These are phyloP conservation scores for Calonectria pauciramosa DNA, from an alignment of 2,329 filamentous ascomycete genomes.

Conservation along the genomic window DNA sequence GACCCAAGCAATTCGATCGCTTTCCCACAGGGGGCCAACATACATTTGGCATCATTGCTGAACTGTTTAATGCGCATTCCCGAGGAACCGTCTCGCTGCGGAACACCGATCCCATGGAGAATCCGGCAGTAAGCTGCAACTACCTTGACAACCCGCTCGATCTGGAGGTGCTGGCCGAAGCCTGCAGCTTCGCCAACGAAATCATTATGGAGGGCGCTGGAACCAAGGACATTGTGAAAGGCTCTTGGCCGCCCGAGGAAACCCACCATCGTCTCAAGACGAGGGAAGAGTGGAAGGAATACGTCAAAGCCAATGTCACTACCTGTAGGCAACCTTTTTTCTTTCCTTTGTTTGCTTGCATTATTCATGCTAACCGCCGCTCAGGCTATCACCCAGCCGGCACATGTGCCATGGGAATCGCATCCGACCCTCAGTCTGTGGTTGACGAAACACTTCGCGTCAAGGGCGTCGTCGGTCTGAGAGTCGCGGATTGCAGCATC, in stretches of 20 bases:
- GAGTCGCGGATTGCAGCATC: constrained; percentile 67
- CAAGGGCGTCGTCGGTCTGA: constrained; percentile 63
- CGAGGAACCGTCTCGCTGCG: constrained; percentile 67
- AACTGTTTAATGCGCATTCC: constrained; percentile 69
- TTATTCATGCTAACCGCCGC: not conserved
- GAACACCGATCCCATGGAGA: constrained; percentile 60
- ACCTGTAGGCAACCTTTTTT: constrained; percentile 58
- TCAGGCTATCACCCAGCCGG: constrained; percentile 39
- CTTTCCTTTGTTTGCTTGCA: too few species aligned
- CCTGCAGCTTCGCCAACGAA: constrained; percentile 70
- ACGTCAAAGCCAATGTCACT: constrained; percentile 69
- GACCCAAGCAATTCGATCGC: constrained; percentile 68
- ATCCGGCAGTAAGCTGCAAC: constrained; percentile 69
- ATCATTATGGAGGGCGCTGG: constrained; percentile 69
- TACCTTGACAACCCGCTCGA: constrained; percentile 71
- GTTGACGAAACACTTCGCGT: constrained; percentile 67
- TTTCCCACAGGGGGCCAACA: constrained; percentile 66
- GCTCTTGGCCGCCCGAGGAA: constrained; percentile 68
- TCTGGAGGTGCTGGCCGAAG: constrained; percentile 70
- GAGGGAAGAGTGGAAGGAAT: constrained; percentile 66
- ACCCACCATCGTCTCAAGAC: constrained; percentile 66
- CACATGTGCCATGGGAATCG: constrained; percentile 51
- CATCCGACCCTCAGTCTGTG: constrained; percentile 65
- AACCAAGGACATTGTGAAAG: constrained; percentile 71
- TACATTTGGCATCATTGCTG: constrained; percentile 69